phyloP scores from a whole-genome alignment of 2,329 filamentous ascomycete genomes.

The Fusarium graminum region DNA sequence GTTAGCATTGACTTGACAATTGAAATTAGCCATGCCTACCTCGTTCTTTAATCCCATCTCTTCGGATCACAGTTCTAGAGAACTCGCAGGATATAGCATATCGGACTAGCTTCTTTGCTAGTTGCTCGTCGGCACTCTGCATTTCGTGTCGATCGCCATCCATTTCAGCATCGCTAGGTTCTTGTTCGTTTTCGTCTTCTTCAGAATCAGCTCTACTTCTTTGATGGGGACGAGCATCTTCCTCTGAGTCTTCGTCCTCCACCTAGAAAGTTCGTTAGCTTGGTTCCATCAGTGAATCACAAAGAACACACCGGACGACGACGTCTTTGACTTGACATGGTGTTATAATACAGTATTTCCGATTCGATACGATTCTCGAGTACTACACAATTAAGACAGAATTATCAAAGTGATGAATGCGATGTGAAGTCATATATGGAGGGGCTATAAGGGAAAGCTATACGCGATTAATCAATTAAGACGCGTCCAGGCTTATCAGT shows the following conservation, averaged over 20 bases:
- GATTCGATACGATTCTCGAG: background rate
- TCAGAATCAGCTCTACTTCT: constrained; percentile 51
- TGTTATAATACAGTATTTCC: background rate
- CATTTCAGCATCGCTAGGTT: constrained; percentile 57
- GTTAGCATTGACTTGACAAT: constrained; percentile 15
- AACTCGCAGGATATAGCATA: constrained; percentile 77
- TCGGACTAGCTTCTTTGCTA: constrained; percentile 76
- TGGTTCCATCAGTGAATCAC: constrained; percentile 22
- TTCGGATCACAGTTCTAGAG: constrained; percentile 69
- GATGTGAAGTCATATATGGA: constrained; percentile 15
- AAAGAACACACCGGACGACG: constrained; percentile 50
- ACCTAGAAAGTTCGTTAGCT: constrained; percentile 30
- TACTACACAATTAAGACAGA: background rate
- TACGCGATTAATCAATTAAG: constrained; percentile 35
- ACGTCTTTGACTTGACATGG: constrained; percentile 54
- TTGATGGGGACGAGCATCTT: constrained; percentile 52
- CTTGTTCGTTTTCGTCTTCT: constrained; percentile 49
- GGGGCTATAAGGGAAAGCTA: constrained; percentile 12
- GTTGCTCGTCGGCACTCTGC: constrained; percentile 62
- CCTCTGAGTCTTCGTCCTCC: constrained; percentile 52
- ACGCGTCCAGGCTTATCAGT: constrained; percentile 37
- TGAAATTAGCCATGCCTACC: constrained; percentile 55
- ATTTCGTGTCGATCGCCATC: constrained; percentile 50
- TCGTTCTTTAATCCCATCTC: constrained; percentile 74
- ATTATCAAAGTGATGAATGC: background rate